phyloP scores from a whole-genome alignment of 2,329 filamentous ascomycete genomes.

The Grosmannia serpens region DNA sequence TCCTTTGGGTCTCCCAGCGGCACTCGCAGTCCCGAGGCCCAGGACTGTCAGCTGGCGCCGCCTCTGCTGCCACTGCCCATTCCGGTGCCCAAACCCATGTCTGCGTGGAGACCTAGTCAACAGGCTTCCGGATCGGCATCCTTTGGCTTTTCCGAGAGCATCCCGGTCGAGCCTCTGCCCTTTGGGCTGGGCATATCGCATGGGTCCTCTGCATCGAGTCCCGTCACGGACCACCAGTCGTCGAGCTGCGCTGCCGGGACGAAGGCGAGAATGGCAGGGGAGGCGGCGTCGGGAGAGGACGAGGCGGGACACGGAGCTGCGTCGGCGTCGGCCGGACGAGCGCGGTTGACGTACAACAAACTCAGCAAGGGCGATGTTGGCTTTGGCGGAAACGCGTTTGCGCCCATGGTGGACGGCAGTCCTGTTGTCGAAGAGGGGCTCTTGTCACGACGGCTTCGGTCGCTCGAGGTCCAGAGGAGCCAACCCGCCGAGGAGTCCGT shows the following conservation, averaged over 20 bases:
- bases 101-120: not conserved
- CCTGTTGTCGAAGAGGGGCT: slow-evolving; percentile 48
- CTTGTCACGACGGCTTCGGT: slow-evolving; percentile 56
- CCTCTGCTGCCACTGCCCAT: slow-evolving; percentile 12
- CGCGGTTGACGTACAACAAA: slow-evolving; percentile 46
- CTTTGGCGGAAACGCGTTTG: slow-evolving; percentile 45
- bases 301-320: not conserved
- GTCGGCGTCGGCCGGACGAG: not conserved
- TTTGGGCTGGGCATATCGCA: slow-evolving; percentile 28
- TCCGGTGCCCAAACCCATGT: not conserved
- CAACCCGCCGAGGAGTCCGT: not conserved
- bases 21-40: not conserved
- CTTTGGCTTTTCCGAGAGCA: slow-evolving; percentile 8
- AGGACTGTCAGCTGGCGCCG: slow-evolving; percentile 17
- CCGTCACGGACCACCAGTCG: not conserved
- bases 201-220: slow-evolving; percentile 8
- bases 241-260: not conserved
- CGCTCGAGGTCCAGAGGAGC: slow-evolving; percentile 40
- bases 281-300: not conserved
- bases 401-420: slow-evolving; percentile 21
- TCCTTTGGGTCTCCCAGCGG: slow-evolving; percentile 15
- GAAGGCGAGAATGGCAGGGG: not conserved
- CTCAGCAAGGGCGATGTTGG: slow-evolving; percentile 53
- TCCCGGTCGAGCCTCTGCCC: slow-evolving; percentile 39
- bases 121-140: slow-evolving; percentile 3